Base-by-base conservation (phyloP, 2,329 filamentous ascomycete species). In the Sclerotinia subarctica region DNA sequence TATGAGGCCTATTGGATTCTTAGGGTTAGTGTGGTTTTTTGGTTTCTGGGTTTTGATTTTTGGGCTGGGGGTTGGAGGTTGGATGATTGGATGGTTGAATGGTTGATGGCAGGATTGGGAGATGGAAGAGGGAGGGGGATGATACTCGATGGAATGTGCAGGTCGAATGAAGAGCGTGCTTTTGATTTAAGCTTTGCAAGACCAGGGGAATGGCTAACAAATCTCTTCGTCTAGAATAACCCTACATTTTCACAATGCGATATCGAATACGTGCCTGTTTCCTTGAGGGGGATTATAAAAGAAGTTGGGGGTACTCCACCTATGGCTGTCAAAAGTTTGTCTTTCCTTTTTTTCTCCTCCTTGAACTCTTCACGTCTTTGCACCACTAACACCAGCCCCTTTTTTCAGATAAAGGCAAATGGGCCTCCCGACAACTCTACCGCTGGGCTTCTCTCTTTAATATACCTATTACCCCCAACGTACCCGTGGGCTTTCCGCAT, bases 251-350 rank as follows among this genome's bases (percentile, higher is more conserved):
- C 82, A 67, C 76, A 81, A 73, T 83, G 82, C 74, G 80, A 87
- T 10, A 78, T 87, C 53, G 83, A 78, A 17, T 88, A 86, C 73
- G 76, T 86, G 11, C 87, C 87, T 10, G 84, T 89, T 65, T 82
- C 88, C 64, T 80, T 88, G 0, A 85, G 85, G 5, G 86, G 86
- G 0, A 76, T 89, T 64, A 86, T 89, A 82, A 83, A 87, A 47
- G 72, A 70, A 7, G 85, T 82, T 74, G 81, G 80, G 38, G 88
- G 87, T 73, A 81, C 73, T 2, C 74, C 86, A 1, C 86, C 86
- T 1, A 77, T 88, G 35, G 75, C 78, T 3, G 82, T 89, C 74
- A 87, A 84, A 70, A 88, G 84, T 85, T 76, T 60, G 78, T 68
- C n/a, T n/a, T 26, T 11, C 6, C 49, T 63, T 29, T 49, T 58